Evolutionary conservation across 768 basidiomycete species (phyloP).

Genomic region (Pleurotus ostreatus): DNA sequence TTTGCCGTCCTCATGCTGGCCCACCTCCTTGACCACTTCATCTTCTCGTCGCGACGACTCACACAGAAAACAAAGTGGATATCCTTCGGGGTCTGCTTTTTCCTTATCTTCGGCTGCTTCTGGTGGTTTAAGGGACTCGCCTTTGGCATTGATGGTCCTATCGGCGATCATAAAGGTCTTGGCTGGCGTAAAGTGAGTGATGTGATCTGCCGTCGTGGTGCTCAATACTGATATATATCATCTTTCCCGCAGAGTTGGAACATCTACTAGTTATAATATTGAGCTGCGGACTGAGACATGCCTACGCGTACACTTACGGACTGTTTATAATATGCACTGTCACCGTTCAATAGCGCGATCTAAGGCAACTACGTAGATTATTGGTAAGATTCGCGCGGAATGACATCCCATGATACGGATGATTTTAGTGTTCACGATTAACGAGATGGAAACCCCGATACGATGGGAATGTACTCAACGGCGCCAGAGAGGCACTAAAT

Average conservation of each 20-base stretch:
- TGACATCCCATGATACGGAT: too few relatives aligned
- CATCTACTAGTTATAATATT: slow-evolving; percentile 4
- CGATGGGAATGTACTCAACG: too few relatives aligned
- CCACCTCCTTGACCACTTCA: slow-evolving; percentile 88
- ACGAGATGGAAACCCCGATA: too few relatives aligned
- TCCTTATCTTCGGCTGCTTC: slow-evolving; percentile 69
- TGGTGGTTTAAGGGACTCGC: slow-evolving; percentile 94
- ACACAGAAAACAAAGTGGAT: slow-evolving; percentile 64
- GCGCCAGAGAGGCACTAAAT: too few relatives aligned
- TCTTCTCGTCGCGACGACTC: slow-evolving; percentile 74
- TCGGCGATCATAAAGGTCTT: slow-evolving; percentile 75
- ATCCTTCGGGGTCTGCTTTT: slow-evolving; percentile 60
- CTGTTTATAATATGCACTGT: not conserved
- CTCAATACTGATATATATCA: not conserved
- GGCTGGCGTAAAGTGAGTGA: slow-evolving; percentile 61
- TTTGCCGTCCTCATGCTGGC: slow-evolving; percentile 92
- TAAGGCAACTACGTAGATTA: too few relatives aligned
- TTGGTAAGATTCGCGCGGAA: too few relatives aligned
- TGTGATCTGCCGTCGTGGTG: not conserved
- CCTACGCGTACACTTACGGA: too few relatives aligned
- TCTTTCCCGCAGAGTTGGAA: slow-evolving; percentile 6
- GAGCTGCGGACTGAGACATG: not conserved
- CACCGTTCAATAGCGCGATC: too few relatives aligned
- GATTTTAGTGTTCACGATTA: too few relatives aligned
- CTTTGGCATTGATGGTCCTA: slow-evolving; percentile 89